phyloP scores from a whole-genome alignment of 2,329 filamentous ascomycete species.

The Colletotrichum cuscutae region DNA sequence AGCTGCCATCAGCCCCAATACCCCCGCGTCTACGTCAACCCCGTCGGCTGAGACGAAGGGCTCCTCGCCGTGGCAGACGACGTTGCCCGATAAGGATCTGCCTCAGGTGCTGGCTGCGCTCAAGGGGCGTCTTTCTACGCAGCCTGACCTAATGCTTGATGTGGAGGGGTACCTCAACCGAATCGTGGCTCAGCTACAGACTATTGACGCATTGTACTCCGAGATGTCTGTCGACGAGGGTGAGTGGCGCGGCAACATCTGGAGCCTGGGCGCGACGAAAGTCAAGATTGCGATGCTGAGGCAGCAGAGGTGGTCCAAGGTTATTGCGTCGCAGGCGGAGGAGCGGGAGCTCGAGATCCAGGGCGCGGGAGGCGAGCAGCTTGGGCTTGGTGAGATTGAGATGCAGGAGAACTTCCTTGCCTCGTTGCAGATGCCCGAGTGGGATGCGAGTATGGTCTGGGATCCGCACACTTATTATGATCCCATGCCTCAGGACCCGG shows the following conservation, averaged over 20 bases:
- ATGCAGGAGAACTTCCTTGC: constrained; percentile 10
- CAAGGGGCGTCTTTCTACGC: constrained; percentile 52
- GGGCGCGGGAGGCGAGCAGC: not conserved
- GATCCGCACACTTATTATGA: not conserved
- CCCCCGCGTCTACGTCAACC: not conserved
- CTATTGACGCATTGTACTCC: constrained; percentile 51
- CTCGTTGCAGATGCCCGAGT: constrained; percentile 2
- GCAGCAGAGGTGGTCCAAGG: constrained; percentile 58
- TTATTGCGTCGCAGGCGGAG: constrained; percentile 44
- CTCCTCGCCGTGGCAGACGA: not conserved
- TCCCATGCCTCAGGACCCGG: not conserved
- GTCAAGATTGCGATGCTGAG: constrained; percentile 58
- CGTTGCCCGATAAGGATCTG: constrained; percentile 39
- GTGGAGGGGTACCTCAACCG: constrained; percentile 53
- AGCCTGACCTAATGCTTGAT: constrained; percentile 57
- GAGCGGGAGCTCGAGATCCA: not conserved
- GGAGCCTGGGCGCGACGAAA: constrained; percentile 60
- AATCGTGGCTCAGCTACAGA: constrained; percentile 55
- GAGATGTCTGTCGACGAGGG: constrained; percentile 43
- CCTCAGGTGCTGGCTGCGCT: constrained; percentile 53
- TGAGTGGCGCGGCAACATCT: constrained; percentile 55
- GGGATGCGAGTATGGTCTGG: not conserved
- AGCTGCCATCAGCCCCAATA: constrained; percentile 15
- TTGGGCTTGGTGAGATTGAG: not conserved
- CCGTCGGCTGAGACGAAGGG: not conserved